Conservation (phyloP, 352 stramenopile genomes). For the Phytophthora boehmeriae region DNA sequence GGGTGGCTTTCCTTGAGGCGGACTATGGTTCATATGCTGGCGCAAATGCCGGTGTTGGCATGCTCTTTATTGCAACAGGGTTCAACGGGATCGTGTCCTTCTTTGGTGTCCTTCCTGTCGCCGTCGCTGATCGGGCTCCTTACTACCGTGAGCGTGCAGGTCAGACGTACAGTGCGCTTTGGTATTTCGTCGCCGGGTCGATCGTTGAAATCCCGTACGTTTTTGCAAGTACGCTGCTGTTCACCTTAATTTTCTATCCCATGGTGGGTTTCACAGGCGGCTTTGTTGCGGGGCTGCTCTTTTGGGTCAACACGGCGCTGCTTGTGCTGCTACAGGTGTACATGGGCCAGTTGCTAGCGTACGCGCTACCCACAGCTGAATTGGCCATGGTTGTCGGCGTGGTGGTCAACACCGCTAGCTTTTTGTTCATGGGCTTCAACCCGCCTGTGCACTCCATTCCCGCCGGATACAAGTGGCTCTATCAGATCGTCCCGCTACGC, state of each 20-base stretch:
- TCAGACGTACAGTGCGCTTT: slow-evolving; percentile 80
- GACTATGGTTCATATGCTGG: slow-evolving; percentile 55
- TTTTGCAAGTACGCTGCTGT: slow-evolving; percentile 44
- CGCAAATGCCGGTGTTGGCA: slow-evolving; percentile 62
- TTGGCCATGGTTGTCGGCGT: slow-evolving; percentile 49
- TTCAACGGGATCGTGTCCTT: slow-evolving; percentile 90
- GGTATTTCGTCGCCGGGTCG: slow-evolving; percentile 74
- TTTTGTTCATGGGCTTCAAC: slow-evolving; percentile 82
- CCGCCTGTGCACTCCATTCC: slow-evolving; percentile 59
- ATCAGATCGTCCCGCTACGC: slow-evolving; percentile 54
- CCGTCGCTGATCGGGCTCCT: slow-evolving; percentile 79
- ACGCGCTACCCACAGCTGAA: slow-evolving; percentile 45
- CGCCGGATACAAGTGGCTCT: slow-evolving; percentile 59
- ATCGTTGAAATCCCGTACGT: slow-evolving; percentile 79
- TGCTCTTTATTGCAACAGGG: slow-evolving; percentile 85
- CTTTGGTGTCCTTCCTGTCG: slow-evolving; percentile 78
- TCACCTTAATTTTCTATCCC: slow-evolving; percentile 59
- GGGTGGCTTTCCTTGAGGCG: slow-evolving; percentile 63
- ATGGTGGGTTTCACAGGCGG: slow-evolving; percentile 57
- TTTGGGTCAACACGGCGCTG: slow-evolving; percentile 52
- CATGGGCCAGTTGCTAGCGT: slow-evolving; percentile 50
- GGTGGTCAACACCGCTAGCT: slow-evolving; percentile 69
- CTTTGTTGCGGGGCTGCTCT: slow-evolving; percentile 32
- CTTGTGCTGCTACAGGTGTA: slow-evolving; percentile 56
- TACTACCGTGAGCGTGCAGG: slow-evolving; percentile 74